These are phyloP conservation scores for Paramecium octaurelia DNA, from an alignment of 73 alveolate species.

Conservation along the genomic window DNA sequence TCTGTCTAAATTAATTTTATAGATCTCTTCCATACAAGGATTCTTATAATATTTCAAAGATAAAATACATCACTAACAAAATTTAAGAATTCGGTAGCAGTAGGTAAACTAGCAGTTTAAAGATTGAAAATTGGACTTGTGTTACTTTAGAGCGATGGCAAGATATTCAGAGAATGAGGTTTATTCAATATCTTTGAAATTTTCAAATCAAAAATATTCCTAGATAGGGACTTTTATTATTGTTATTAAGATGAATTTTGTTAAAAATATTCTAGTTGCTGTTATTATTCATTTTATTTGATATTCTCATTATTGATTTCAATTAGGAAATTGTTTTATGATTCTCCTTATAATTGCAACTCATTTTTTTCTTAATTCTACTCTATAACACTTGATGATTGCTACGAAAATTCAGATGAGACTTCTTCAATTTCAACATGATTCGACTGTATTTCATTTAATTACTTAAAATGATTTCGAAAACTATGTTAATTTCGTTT, in stretches of 20 bases:
- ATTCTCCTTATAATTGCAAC: neutral
- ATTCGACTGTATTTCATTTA: neutral
- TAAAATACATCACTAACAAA: neutral
- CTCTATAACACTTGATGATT: neutral
- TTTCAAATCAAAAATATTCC: neutral
- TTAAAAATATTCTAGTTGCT: neutral
- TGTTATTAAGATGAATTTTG: neutral
- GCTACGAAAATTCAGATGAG: neutral
- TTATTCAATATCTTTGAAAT: neutral
- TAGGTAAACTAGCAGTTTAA: neutral
- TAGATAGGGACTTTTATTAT: neutral
- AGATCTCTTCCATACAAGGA: neutral
- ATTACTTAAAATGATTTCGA: neutral
- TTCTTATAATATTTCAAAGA: neutral
- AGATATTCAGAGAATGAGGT: neutral
- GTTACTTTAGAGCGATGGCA: neutral
- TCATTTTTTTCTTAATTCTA: neutral
- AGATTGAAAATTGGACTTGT: neutral
- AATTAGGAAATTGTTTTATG: neutral
- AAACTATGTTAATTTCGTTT: neutral
- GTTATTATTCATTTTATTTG: neutral
- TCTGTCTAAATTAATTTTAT: neutral
- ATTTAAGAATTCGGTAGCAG: neutral
- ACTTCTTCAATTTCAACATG: neutral
- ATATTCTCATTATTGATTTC: neutral